These are phyloP conservation scores for Picea mariana DNA, from an alignment of 83 land plant genomes.

Conservation along the genomic window DNA sequence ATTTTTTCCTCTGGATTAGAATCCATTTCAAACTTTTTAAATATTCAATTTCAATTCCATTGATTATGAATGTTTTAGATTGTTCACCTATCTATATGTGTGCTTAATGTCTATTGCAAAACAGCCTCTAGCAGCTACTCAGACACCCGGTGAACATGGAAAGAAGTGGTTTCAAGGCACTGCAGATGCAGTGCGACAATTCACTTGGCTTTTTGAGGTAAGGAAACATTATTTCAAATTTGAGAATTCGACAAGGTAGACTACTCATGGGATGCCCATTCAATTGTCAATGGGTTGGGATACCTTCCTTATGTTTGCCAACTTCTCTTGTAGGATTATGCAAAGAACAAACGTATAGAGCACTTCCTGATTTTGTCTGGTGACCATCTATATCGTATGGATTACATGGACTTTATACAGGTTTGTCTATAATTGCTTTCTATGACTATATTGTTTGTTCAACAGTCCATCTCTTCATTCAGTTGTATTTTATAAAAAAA, in stretches of 20 bases:
- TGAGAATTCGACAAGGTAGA: neutral
- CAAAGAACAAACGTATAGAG: conserved; percentile 49
- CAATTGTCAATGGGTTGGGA: neutral
- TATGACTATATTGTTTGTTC: neutral
- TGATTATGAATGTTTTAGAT: neutral
- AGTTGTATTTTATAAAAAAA: neutral
- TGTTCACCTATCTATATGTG: neutral
- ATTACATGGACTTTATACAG: conserved; percentile 68
- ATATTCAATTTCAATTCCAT: neutral
- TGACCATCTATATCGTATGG: conserved; percentile 72
- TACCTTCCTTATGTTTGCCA: neutral
- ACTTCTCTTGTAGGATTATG: conserved; percentile 40
- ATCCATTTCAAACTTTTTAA: neutral
- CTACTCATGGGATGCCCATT: neutral
- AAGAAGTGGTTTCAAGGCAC: conserved; percentile 92
- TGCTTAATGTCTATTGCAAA: conserved; percentile 15
- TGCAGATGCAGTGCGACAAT: conserved; percentile 92
- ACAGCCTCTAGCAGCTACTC: conserved; percentile 91
- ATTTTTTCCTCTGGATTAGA: neutral
- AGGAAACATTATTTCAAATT: neutral
- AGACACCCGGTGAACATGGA: conserved; percentile 79
- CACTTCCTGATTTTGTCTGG: conserved; percentile 57
- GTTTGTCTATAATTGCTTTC: conserved; percentile 6
- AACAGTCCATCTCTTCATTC: neutral
- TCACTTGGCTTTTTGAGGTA: conserved; percentile 80